phyloP scores from a whole-genome alignment of 2,329 filamentous ascomycete genomes.

The Falciphora oryzae region DNA sequence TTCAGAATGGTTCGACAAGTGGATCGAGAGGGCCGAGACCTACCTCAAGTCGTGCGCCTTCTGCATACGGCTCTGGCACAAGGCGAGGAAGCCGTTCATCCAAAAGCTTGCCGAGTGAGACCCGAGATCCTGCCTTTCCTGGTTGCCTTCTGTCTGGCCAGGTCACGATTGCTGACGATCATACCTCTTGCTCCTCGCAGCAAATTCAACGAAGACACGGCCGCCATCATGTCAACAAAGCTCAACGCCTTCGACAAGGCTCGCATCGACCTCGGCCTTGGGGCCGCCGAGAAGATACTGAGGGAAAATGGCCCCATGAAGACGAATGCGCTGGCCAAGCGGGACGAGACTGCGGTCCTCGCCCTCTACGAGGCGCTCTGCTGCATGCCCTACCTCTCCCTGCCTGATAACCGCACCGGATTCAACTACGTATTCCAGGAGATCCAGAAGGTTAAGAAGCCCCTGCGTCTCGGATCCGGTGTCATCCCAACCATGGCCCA shows the following conservation, averaged over 20 bases:
- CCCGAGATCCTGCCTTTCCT: neutral
- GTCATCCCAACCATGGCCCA: constrained; percentile 74
- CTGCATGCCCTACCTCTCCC: constrained; percentile 68
- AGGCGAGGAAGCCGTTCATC: constrained; percentile 56
- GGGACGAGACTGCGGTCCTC: constrained; percentile 58
- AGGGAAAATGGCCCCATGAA: constrained; percentile 41
- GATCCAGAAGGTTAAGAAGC: constrained; percentile 65
- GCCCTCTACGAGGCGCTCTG: constrained; percentile 86
- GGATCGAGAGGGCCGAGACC: constrained; percentile 50
- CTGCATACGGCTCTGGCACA: constrained; percentile 71
- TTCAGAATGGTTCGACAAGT: constrained; percentile 53
- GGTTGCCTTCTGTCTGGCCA: neutral
- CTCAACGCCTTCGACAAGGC: constrained; percentile 32
- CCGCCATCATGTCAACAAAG: constrained; percentile 32
- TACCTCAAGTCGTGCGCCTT: constrained; percentile 60
- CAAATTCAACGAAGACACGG: constrained; percentile 35
- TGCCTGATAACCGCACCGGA: constrained; percentile 43
- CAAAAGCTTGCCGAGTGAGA: constrained; percentile 56
- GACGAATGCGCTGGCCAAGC: constrained; percentile 38
- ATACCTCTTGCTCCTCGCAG: constrained; percentile 14
- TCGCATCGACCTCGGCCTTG: constrained; percentile 33
- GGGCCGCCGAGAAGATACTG: constrained; percentile 43
- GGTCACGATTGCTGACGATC: constrained; percentile 2
- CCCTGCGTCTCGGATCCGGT: constrained; percentile 68
- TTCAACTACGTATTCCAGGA: constrained; percentile 82